Evolutionary conservation across 345 rosid species (phyloP), one percentile per base, ranked within the genome.

Genomic region (Iberis pinnata): DNA sequence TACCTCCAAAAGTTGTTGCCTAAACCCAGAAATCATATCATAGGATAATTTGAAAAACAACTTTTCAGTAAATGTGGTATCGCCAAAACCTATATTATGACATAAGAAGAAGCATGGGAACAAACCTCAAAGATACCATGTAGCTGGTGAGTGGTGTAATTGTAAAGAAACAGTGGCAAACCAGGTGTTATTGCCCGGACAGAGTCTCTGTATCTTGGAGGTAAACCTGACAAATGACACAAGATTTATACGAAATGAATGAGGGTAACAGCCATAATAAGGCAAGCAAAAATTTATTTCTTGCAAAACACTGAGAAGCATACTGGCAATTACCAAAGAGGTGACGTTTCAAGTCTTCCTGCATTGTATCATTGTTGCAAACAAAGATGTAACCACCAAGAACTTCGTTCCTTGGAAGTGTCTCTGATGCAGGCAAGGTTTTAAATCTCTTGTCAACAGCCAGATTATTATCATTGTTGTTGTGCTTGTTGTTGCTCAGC

Each of bases 381-480:
- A 92, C 98, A 69, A 92, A 92, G 70, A 88, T 85, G 70, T 92
- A 92, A 2, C 98, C 98, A 44, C 98, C 98, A 65, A 92, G 98
- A 57, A 85, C 96, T 75, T 92, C 96, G 42, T 92, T 83, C 47
- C 98, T 72, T 0, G 90, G 98, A 15, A 92, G 95, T 2, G 82
- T 88, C 80, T 92, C 98, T 0, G 93, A 71, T 0, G 96, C 93
- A 63, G 98, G 98, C 70, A 92, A 53, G 18, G 98, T 92, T 73
- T 92, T 92, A 31, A 70, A 70, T 12, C 74, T 58, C 64, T 70
- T 70, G 12, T 70, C 74, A 15, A 36, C 66, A 57, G 62, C 58
- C 59, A 52, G 20, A 56, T 62, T 80, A 60, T 51, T 73, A 52
- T 77, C 73, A 55, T 49, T 70, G 26, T 69, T 73, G 39, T 70